Evolutionary conservation across 331 rosid species (phyloP).

Genomic region (Arachis monticola): DNA sequence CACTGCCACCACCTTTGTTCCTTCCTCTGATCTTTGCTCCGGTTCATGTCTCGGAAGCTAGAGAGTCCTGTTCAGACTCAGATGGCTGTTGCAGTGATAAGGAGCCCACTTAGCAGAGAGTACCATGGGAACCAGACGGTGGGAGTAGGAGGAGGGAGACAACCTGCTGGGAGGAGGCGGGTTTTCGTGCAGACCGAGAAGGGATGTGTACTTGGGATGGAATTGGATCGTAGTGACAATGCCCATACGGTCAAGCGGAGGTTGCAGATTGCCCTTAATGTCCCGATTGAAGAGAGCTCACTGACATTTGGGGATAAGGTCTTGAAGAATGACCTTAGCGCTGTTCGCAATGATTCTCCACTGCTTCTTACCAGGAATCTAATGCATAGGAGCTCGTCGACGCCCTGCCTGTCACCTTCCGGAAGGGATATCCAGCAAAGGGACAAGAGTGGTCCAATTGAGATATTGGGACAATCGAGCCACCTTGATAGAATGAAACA

Average conservation of each 20-base stretch:
- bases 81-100: constrained; percentile 84
- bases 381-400: constrained; percentile 92
- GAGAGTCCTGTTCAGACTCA: constrained; percentile 98
- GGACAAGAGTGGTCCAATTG: constrained; percentile 91
- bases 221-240: constrained; percentile 83
- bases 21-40: constrained; percentile 22
- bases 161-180: constrained; percentile 71
- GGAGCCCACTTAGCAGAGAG: constrained; percentile 59
- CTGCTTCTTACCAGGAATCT: constrained; percentile 82
- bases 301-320: constrained; percentile 87
- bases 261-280: constrained; percentile 88
- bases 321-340: constrained; percentile 84
- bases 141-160: constrained; percentile 53
- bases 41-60: constrained; percentile 79
- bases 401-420: constrained; percentile 93
- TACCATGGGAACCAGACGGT: constrained; percentile 52
- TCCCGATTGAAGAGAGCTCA: constrained; percentile 86
- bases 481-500: constrained; percentile 52
- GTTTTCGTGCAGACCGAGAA: constrained; percentile 92
- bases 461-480: constrained; percentile 76
- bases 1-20: constrained; percentile 52
- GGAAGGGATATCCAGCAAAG: constrained; percentile 83
- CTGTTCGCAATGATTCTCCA: constrained; percentile 81
- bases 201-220: constrained; percentile 95
- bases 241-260: constrained; percentile 96